Evolutionary conservation across 495 filamentous ascomycete genomes (phyloP).

Genomic region (Trichocladium uniseriatum): DNA sequence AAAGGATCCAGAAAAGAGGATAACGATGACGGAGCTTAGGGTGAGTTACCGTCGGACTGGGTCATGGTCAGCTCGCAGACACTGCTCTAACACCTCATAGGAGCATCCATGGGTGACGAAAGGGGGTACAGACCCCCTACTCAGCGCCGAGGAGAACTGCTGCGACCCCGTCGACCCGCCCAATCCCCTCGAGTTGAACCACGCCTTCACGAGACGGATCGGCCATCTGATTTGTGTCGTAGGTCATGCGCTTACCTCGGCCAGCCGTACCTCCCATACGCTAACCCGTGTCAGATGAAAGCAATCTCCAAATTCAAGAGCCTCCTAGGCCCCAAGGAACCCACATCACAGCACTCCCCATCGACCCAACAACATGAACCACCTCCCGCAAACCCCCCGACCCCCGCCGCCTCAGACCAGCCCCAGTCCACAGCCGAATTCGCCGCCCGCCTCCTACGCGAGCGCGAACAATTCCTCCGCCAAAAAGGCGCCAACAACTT

Average conservation of each 20-base stretch:
- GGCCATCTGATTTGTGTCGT: constrained; percentile 75
- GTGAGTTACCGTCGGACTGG: constrained; percentile 38
- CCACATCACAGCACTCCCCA: neutral
- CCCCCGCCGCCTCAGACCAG: constrained; percentile 20
- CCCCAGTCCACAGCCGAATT: constrained; percentile 29
- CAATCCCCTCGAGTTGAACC: constrained; percentile 80
- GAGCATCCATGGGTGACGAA: constrained; percentile 93
- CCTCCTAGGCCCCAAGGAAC: constrained; percentile 18
- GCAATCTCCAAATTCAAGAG: constrained; percentile 80
- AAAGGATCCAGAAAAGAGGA: constrained; percentile 69
- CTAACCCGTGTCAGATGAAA: constrained; percentile 57
- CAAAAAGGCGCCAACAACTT: constrained; percentile 37
- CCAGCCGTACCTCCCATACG: neutral
- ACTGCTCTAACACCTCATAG: constrained; percentile 33
- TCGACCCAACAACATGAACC: constrained; percentile 1
- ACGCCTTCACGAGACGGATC: constrained; percentile 84
- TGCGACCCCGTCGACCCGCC: constrained; percentile 67
- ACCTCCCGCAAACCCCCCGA: constrained; percentile 25
- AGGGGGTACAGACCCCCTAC: constrained; percentile 65
- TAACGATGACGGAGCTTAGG: constrained; percentile 70
- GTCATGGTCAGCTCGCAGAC: neutral
- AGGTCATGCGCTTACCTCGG: constrained; percentile 27
- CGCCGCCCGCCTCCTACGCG: constrained; percentile 30
- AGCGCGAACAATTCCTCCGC: constrained; percentile 30
- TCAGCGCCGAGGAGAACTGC: constrained; percentile 80